phyloP scores from a whole-genome alignment of 2,329 filamentous ascomycete genomes.

The Chrysosporium keratinophilum region DNA sequence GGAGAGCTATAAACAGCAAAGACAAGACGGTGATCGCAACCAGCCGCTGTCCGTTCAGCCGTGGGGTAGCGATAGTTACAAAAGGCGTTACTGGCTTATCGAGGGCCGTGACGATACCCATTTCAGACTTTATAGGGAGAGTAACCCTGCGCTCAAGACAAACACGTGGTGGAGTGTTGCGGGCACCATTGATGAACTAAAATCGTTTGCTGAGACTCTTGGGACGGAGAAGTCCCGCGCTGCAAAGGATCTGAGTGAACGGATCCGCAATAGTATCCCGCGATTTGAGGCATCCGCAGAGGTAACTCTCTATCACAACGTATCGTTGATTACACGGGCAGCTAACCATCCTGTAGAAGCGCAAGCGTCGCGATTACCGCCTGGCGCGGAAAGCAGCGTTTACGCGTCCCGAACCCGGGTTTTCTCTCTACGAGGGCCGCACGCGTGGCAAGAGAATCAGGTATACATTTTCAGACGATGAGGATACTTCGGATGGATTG shows the following conservation, averaged over 20 bases:
- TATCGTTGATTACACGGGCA: slow-evolving; percentile 13
- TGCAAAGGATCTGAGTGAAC: slow-evolving; percentile 65
- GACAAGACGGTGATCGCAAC: slow-evolving; percentile 67
- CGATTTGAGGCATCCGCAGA: slow-evolving; percentile 90
- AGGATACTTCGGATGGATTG: slow-evolving; percentile 53
- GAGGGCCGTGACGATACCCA: slow-evolving; percentile 90
- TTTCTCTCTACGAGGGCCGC: slow-evolving; percentile 89
- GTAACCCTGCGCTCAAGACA: slow-evolving; percentile 61
- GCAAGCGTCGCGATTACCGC: slow-evolving; percentile 83
- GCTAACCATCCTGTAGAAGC: slow-evolving; percentile 54
- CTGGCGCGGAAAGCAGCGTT: slow-evolving; percentile 78
- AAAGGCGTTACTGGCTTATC: slow-evolving; percentile 84
- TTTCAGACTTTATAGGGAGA: slow-evolving; percentile 89
- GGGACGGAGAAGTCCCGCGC: slow-evolving; percentile 70
- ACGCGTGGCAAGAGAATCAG: slow-evolving; percentile 93
- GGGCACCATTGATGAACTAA: slow-evolving; percentile 78
- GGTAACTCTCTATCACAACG: slow-evolving; percentile 42
- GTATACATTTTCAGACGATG: slow-evolving; percentile 90
- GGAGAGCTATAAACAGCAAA: slow-evolving; percentile 75
- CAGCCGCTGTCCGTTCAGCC: slow-evolving; percentile 81
- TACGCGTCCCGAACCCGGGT: slow-evolving; percentile 73
- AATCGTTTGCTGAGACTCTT: slow-evolving; percentile 63
- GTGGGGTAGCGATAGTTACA: slow-evolving; percentile 83
- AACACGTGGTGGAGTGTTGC: slow-evolving; percentile 91
- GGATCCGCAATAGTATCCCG: slow-evolving; percentile 68